Percentiles rank a stretch among this genome's conserved stretches.
phyloP scores from a whole-genome alignment of 441 rosid species.

The Caryocar brasiliense region DNA sequence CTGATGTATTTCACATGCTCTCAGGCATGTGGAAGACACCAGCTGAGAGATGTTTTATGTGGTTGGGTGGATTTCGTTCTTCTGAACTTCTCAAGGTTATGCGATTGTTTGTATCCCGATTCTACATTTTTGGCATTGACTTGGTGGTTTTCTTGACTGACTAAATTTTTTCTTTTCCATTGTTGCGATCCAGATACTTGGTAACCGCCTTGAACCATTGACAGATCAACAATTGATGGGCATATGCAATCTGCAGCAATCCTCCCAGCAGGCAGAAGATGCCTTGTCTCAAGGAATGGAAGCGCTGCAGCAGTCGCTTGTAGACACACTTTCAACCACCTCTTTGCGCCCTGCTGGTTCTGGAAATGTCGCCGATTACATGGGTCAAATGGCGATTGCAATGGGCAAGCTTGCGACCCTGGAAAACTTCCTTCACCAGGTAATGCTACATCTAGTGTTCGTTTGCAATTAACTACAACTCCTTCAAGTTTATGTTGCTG shows the following conservation, averaged over 20 bases:
- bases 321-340: constrained; percentile 62
- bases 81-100: constrained; percentile 84
- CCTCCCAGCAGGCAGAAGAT: constrained; percentile 93
- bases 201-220: constrained; percentile 78
- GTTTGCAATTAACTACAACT: too few relatives aligned
- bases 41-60: constrained; percentile 87
- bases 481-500: too few relatives aligned
- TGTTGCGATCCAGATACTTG: constrained; percentile 44
- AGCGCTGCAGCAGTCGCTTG: constrained; percentile 82
- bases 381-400: constrained; percentile 90
- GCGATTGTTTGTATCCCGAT: neutral
- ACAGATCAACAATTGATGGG: constrained; percentile 89
- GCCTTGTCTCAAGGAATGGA: constrained; percentile 96
- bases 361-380: constrained; percentile 69
- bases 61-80: constrained; percentile 95
- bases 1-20: constrained; percentile 87
- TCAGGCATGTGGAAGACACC: constrained; percentile 97
- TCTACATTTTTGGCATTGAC: neutral
- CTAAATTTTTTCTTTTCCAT: neutral
- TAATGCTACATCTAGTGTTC: too few relatives aligned
- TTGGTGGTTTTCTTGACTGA: neutral
- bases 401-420: constrained; percentile 78
- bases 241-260: constrained; percentile 80
- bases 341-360: constrained; percentile 52
- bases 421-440: constrained; percentile 88